Base-by-base conservation (phyloP, 768 basidiomycete genomes). In the Gloeopeniophorella convolvens region DNA sequence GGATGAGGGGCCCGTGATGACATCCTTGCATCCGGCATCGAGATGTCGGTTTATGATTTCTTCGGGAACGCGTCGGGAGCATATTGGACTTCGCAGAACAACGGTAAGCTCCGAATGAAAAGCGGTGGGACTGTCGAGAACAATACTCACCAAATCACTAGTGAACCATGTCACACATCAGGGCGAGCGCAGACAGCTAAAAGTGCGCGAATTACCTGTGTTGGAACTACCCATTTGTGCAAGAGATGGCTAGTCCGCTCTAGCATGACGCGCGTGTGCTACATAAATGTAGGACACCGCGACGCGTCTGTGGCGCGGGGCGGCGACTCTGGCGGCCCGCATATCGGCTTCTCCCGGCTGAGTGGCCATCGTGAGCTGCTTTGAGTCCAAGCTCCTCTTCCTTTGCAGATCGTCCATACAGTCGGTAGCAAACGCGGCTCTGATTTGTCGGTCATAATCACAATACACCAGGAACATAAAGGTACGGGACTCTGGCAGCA, bases 21-120 rank as follows among this genome's bases (percentile, higher is more conserved):
- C 5, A 5, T 54, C 52, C 42, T 42, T 54, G 20, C 52, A 54
- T 18, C 33, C 43, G 30, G 47, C 52, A 33, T 54, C 52, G 30
- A 54, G 35, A 33, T 54, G 52, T 16, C n/a, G 41, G 30, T 54
- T 54, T 16, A 54, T 54, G 30, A 47, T 16, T 23, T 54, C 46
- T 24, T 39, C 52, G 8, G 46, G 30, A 10, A 54, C 47, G n/a
- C 12, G 41, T 37, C 52, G 41, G 28, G 46, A 54, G 42, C 52
- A 54, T 33, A 54, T 54, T 18, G 52, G 52, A 20, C 52, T 54
- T n/a, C n/a, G n/a, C n/a, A n/a, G 41, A 21, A 32, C 18, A 13
- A 20, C 11, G n/a, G 13, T 27, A 4, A 40, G 26, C 39, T 40
- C 39, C 21, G 35, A 48, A 28, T 33, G 12, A 16, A 16, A 40